These are phyloP conservation scores for Protomyces pachydermus DNA, from an alignment of 1,139 yeast genomes.

Conservation along the genomic window DNA sequence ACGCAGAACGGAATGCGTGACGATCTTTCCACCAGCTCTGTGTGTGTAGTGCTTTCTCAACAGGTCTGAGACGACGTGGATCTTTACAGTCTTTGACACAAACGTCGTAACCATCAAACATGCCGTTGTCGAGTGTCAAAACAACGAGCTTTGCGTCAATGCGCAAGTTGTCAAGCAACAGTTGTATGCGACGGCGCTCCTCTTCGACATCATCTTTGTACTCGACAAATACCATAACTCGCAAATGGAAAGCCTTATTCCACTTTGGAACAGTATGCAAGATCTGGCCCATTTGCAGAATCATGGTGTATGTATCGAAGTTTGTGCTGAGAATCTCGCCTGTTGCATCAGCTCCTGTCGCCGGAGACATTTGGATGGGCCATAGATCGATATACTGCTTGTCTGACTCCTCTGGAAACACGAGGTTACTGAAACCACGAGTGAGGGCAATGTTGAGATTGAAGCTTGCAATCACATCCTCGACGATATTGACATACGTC, in stretches of 20 bases:
- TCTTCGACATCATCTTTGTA: conserved; percentile 60
- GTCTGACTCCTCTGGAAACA: conserved; percentile 47
- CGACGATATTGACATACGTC: conserved; percentile 90
- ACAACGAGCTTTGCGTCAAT: conserved; percentile 75
- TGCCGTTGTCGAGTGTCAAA: conserved; percentile 58
- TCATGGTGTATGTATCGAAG: conserved; percentile 67
- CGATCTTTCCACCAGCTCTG: conserved; percentile 27
- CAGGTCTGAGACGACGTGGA: conserved; percentile 41
- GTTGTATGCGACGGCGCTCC: conserved; percentile 57
- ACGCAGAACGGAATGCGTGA: not conserved
- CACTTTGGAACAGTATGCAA: conserved; percentile 88
- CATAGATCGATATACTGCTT: conserved; percentile 69
- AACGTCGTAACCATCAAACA: conserved; percentile 63
- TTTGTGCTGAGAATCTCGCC: conserved; percentile 50
- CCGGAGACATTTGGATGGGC: conserved; percentile 94
- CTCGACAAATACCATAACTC: conserved; percentile 90
- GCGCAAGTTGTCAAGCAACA: conserved; percentile 66
- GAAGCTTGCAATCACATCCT: conserved; percentile 76
- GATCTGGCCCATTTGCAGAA: conserved; percentile 87
- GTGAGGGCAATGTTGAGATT: conserved; percentile 92
- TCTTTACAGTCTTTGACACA: conserved; percentile 66
- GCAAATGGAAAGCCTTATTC: conserved; percentile 65
- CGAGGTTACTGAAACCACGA: conserved; percentile 65
- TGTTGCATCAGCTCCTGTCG: conserved; percentile 57
- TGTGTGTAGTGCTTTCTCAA: conserved; percentile 1